phyloP scores from a whole-genome alignment of 2,329 filamentous ascomycete genomes.

The Ophidiomyces ophidiicola region DNA sequence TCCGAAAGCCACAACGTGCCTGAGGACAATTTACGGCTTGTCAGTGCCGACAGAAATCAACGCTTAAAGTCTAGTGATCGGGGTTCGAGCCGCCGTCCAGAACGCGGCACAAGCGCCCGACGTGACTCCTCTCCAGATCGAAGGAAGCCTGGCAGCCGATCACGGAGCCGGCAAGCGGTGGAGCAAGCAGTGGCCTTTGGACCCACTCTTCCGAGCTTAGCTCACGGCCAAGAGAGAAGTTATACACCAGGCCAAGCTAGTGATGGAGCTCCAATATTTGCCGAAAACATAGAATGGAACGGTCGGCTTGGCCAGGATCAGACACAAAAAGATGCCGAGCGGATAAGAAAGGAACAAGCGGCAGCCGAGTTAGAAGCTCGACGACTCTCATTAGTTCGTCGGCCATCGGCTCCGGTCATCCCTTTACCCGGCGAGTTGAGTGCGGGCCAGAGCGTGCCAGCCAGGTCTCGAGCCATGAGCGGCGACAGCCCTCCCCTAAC shows the following conservation, averaged over 20 bases:
- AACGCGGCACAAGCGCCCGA: slow-evolving; percentile 33
- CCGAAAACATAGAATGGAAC: slow-evolving; percentile 3
- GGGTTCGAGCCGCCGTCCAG: slow-evolving; percentile 40
- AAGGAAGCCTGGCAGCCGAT: slow-evolving; percentile 25
- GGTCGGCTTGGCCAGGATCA: background rate
- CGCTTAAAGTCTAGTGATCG: slow-evolving; percentile 39
- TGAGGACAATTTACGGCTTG: slow-evolving; percentile 45
- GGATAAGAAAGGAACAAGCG: slow-evolving; percentile 55
- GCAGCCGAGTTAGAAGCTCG: slow-evolving; percentile 82
- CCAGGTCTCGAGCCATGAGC: slow-evolving; percentile 27
- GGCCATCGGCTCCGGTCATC: slow-evolving; percentile 68
- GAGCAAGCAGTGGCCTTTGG: slow-evolving; percentile 17
- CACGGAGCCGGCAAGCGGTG: slow-evolving; percentile 25
- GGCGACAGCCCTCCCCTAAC: slow-evolving; percentile 32
- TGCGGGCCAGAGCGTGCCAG: slow-evolving; percentile 27
- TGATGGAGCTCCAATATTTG: slow-evolving; percentile 7
- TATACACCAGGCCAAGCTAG: background rate
- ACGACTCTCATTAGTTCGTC: slow-evolving; percentile 66
- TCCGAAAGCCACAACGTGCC: slow-evolving; percentile 46
- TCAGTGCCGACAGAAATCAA: slow-evolving; percentile 33
- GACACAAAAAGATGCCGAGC: slow-evolving; percentile 2
- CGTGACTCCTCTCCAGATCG: slow-evolving; percentile 38
- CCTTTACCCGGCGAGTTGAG: slow-evolving; percentile 53
- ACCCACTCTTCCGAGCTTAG: background rate
- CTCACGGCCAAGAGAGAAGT: background rate